These are phyloP conservation scores for Geosmithia putterillii DNA, from an alignment of 2,329 filamentous ascomycete genomes.

Conservation along the genomic window DNA sequence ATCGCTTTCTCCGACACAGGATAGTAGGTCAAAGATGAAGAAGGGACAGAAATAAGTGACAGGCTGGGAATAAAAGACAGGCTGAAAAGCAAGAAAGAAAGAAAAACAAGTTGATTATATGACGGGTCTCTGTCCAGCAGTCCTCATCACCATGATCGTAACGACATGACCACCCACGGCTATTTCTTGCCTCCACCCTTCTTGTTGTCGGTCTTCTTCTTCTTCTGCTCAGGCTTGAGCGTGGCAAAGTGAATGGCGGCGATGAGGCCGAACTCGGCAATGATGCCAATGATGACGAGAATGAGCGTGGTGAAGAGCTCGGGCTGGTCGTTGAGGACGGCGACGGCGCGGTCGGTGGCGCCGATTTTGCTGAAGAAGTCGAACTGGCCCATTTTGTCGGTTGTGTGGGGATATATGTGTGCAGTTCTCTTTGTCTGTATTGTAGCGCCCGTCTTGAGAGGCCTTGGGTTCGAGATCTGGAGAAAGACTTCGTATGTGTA, in stretches of 20 bases:
- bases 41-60: background rate
- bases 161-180: background rate
- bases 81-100: background rate
- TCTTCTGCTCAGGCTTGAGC: slow-evolving; percentile 47
- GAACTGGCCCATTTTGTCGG: slow-evolving; percentile 30
- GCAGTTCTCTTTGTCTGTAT: background rate
- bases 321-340: slow-evolving; percentile 48
- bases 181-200: background rate
- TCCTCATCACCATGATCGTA: background rate
- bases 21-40: background rate
- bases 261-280: slow-evolving; percentile 31
- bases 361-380: slow-evolving; percentile 44
- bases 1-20: background rate
- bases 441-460: too few relatives aligned
- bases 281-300: slow-evolving; percentile 36
- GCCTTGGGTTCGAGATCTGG: background rate
- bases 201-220: slow-evolving; percentile 34
- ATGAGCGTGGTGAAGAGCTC: slow-evolving; percentile 45
- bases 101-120: background rate
- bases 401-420: background rate
- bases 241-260: slow-evolving; percentile 50
- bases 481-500: background rate
- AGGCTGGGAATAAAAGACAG: background rate
- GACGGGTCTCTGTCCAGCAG: background rate
- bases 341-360: slow-evolving; percentile 44